Evolutionary conservation across 2,329 filamentous ascomycete species (phyloP).

Genomic region (Aspergillus neoniger): DNA sequence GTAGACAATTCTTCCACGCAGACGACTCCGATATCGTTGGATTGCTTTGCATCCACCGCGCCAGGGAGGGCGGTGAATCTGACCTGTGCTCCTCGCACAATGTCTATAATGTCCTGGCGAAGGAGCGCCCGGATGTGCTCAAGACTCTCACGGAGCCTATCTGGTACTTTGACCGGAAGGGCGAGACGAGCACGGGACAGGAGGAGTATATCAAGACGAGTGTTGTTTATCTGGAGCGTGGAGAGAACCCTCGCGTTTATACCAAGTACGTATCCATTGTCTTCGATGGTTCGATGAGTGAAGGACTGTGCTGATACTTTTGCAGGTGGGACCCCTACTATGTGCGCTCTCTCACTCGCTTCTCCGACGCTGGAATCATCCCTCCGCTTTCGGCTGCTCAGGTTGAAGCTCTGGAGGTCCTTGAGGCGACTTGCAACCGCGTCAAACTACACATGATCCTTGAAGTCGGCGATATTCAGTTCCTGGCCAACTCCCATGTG

Average conservation of each 20-base stretch:
- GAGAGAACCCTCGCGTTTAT: slow-evolving; percentile 67
- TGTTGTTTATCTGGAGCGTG: slow-evolving; percentile 76
- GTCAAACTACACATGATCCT: slow-evolving; percentile 81
- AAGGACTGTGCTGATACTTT: background rate
- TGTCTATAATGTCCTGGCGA: slow-evolving; percentile 78
- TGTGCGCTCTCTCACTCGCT: slow-evolving; percentile 72
- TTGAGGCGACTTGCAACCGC: slow-evolving; percentile 74
- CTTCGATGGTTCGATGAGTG: background rate
- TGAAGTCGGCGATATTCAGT: slow-evolving; percentile 86
- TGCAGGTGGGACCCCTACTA: slow-evolving; percentile 80
- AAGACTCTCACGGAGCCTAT: slow-evolving; percentile 73
- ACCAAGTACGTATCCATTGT: slow-evolving; percentile 58
- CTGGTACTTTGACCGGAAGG: slow-evolving; percentile 93
- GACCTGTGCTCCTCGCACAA: slow-evolving; percentile 77
- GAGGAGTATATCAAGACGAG: slow-evolving; percentile 71
- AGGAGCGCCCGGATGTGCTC: slow-evolving; percentile 74
- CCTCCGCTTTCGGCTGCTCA: slow-evolving; percentile 72
- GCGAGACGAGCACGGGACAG: slow-evolving; percentile 73
- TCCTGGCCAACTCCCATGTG: slow-evolving; percentile 77
- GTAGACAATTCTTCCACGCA: slow-evolving; percentile 77
- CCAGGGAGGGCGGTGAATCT: slow-evolving; percentile 79
- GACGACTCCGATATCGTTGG: slow-evolving; percentile 84
- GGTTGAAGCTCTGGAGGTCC: slow-evolving; percentile 64
- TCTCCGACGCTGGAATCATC: slow-evolving; percentile 71
- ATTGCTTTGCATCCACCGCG: slow-evolving; percentile 75